Evolutionary conservation across 148 eudicot species (phyloP).

Genomic region (Silene latifolia): DNA sequence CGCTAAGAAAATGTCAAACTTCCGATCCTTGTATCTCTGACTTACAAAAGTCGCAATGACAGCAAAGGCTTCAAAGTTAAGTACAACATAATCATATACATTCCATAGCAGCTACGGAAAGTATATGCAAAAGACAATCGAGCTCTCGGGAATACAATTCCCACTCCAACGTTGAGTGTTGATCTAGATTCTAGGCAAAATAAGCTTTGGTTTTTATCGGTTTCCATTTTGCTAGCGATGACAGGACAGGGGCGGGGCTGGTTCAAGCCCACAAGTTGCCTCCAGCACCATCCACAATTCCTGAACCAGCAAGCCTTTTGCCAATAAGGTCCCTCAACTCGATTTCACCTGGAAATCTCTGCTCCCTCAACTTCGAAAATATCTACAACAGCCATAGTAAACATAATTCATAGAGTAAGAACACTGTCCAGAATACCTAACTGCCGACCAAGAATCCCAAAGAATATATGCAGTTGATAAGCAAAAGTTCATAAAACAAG

Average conservation of each 20-base stretch:
- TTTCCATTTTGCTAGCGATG: background rate
- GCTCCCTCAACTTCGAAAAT: constrained; percentile 76
- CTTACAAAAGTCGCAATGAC: background rate
- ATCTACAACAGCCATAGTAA: constrained; percentile 40
- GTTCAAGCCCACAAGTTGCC: constrained; percentile 35
- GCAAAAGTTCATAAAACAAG: background rate
- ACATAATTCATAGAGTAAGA: background rate
- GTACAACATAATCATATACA: background rate
- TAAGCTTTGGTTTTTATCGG: background rate
- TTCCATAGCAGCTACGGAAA: background rate
- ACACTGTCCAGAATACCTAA: background rate
- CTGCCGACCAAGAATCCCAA: background rate
- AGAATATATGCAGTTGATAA: background rate
- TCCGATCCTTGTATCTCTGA: too few relatives aligned
- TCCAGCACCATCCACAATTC: constrained; percentile 42
- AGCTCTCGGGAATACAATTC: background rate
- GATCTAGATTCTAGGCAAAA: background rate
- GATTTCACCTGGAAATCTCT: constrained; percentile 90
- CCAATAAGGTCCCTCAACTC: constrained; percentile 69
- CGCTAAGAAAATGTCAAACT: too few relatives aligned
- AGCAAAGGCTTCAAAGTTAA: background rate
- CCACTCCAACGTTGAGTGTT: background rate
- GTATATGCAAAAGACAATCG: constrained; percentile 4
- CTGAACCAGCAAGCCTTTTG: constrained; percentile 41
- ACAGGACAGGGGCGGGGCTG: background rate